Base-by-base conservation (phyloP, 352 stramenopile genomes). In the Globisporangium alternatum region DNA sequence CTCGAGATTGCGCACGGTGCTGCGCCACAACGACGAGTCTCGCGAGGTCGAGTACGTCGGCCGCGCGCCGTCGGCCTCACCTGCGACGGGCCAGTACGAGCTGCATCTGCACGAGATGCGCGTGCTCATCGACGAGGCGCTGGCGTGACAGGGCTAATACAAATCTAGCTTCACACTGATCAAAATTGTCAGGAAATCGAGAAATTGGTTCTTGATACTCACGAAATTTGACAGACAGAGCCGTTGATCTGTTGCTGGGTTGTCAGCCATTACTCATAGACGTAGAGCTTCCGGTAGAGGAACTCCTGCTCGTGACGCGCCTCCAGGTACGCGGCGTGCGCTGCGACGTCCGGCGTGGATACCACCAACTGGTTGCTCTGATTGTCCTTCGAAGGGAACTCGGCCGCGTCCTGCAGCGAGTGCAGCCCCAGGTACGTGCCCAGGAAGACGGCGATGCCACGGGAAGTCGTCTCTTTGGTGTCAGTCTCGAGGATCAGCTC, bases 21-120 rank as follows among this genome's bases (percentile, higher is more conserved):
- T 98, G n/a, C 74, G 87, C n/a, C 77, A 97, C 39, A 62, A 97
- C 4, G 76, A 75, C 19, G 83, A 95, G 30, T 65, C 61, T 3
- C 70, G 85, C 1, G 59, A 64, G 19, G 57, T 96, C 25, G 77
- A 78, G 33, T 99, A 99, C 76, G 87, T 99, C 39, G 98, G 98
- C 12, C 90, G 98, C 21, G 67, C 79, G 22, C 93, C 98, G 17
- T 97, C 94, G 53, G 97, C 98, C 10, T 97, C 97, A 19, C 96
- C 97, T 41, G 98, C 98, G 25, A 99, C 97, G 44, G 97, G 97
- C 7, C 97, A 99, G 76, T 91, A 93, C 61, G 92, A 93, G 61
- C 74, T 99, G 39, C 97, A 99, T 68, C 58, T 95, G 60, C 78
- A 93, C 28, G 96, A 99, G 75, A 98, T 98, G 83, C 79, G 93